These are phyloP conservation scores for Rhinocladiella mackenziei DNA, from an alignment of 2,329 filamentous ascomycete species.

Conservation along the genomic window DNA sequence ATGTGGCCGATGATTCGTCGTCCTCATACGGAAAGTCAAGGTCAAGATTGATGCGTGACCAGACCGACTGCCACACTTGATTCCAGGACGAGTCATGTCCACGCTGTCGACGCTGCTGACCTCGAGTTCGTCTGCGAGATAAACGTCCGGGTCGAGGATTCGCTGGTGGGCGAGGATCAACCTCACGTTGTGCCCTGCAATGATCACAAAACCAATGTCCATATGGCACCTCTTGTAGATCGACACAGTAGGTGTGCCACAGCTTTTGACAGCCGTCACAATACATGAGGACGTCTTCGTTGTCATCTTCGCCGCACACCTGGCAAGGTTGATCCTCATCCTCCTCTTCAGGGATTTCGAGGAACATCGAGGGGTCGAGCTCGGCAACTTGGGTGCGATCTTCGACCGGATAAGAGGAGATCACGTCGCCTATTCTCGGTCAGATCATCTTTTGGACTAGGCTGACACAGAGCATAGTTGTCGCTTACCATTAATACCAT, in stretches of 20 bases:
- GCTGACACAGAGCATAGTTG: background rate
- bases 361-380: slow-evolving; percentile 73
- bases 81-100: slow-evolving; percentile 60
- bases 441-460: slow-evolving; percentile 9
- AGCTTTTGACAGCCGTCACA: slow-evolving; percentile 88
- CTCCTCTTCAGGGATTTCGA: slow-evolving; percentile 64
- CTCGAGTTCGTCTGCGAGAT: slow-evolving; percentile 48
- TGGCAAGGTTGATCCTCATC: slow-evolving; percentile 69
- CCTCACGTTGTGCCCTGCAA: slow-evolving; percentile 55
- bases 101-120: slow-evolving; percentile 42
- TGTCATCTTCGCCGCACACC: slow-evolving; percentile 74
- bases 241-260: slow-evolving; percentile 90
- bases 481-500: slow-evolving; percentile 70
- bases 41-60: slow-evolving; percentile 72
- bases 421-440: slow-evolving; percentile 46
- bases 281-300: slow-evolving; percentile 78
- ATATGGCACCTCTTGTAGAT: slow-evolving; percentile 69
- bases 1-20: slow-evolving; percentile 55
- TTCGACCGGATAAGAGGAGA: slow-evolving; percentile 55
- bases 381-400: slow-evolving; percentile 71
- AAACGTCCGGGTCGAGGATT: slow-evolving; percentile 36
- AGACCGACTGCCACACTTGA: slow-evolving; percentile 83
- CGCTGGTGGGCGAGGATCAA: slow-evolving; percentile 37
- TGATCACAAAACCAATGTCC: slow-evolving; percentile 89
- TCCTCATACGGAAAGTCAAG: slow-evolving; percentile 83